phyloP scores from a whole-genome alignment of 1,139 yeast genomes.

The Taphrina pruni region DNA sequence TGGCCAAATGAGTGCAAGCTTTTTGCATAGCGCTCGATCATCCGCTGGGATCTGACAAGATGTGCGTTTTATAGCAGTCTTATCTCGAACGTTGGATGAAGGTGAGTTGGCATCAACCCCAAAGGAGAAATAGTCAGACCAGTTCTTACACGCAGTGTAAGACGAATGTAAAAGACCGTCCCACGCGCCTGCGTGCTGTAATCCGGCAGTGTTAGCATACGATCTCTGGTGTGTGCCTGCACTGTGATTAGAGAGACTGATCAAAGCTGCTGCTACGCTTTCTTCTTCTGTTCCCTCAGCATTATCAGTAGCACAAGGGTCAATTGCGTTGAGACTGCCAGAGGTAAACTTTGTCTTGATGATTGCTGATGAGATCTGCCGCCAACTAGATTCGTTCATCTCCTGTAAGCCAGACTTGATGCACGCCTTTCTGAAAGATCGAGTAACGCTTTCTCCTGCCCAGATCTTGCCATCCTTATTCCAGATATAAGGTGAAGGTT shows the following conservation, averaged over 20 bases:
- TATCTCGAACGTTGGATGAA: no score
- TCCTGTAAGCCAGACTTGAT: not conserved
- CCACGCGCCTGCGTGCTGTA: not conserved
- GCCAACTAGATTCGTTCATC: not conserved
- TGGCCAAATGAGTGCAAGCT: no score
- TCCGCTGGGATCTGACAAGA: no score
- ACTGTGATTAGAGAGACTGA: not conserved
- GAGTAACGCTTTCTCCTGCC: not conserved
- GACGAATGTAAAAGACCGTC: not conserved
- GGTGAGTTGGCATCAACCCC: no score
- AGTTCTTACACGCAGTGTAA: not conserved
- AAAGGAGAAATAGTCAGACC: not conserved
- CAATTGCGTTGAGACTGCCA: not conserved
- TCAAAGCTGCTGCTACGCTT: not conserved
- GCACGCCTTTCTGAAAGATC: not conserved
- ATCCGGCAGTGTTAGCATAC: not conserved
- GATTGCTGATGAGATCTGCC: not conserved
- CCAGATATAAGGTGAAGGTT: not conserved
- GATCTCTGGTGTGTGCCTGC: not conserved
- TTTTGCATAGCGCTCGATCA: no score
- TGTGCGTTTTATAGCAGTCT: no score
- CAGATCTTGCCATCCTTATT: no score
- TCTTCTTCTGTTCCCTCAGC: not conserved
- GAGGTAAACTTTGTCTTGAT: not conserved
- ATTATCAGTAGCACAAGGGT: not conserved